Conservation (phyloP, 2,329 filamentous ascomycete genomes). For the Fusarium sambucinum region DNA sequence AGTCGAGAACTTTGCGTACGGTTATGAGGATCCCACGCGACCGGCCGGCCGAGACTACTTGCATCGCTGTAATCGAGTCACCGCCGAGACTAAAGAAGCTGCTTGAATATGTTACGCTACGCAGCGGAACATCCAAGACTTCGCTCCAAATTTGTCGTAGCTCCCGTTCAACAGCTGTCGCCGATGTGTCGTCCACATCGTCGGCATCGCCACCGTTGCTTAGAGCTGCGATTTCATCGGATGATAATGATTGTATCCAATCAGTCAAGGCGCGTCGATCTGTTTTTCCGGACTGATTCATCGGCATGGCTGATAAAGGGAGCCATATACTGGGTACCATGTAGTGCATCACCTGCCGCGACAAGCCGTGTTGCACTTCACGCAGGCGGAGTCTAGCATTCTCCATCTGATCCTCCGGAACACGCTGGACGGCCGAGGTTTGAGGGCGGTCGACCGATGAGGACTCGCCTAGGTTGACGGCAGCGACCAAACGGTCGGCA, state of each 20-base stretch:
- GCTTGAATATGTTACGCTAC: slow-evolving; percentile 2
- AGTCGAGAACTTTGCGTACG: slow-evolving; percentile 2
- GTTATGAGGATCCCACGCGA: slow-evolving; percentile 1
- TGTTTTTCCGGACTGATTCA: slow-evolving; percentile 8
- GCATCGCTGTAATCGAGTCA: slow-evolving; percentile 15
- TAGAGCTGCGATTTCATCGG: slow-evolving; percentile 5
- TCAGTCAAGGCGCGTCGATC: slow-evolving; percentile 1
- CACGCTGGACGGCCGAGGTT: background rate
- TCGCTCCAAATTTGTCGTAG: slow-evolving; percentile 6
- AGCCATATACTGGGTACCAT: slow-evolving; percentile 7
- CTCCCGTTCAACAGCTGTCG: background rate
- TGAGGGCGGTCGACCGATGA: slow-evolving; percentile 3
- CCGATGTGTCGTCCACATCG: background rate
- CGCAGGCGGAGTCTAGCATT: slow-evolving; percentile 3
- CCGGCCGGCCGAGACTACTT: slow-evolving; percentile 4
- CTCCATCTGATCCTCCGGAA: background rate
- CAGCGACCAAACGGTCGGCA: slow-evolving; percentile 2
- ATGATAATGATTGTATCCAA: slow-evolving; percentile 4
- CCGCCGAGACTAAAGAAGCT: slow-evolving; percentile 12
- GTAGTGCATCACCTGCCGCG: slow-evolving; percentile 3
- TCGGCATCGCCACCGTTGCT: slow-evolving; percentile 3
- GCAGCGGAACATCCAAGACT: background rate
- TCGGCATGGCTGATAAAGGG: slow-evolving; percentile 3
- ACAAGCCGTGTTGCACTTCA: slow-evolving; percentile 4
- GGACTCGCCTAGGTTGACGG: background rate